These are phyloP conservation scores for Phyllosticta ampelicida DNA, from an alignment of 2,329 filamentous ascomycete species.

Conservation along the genomic window DNA sequence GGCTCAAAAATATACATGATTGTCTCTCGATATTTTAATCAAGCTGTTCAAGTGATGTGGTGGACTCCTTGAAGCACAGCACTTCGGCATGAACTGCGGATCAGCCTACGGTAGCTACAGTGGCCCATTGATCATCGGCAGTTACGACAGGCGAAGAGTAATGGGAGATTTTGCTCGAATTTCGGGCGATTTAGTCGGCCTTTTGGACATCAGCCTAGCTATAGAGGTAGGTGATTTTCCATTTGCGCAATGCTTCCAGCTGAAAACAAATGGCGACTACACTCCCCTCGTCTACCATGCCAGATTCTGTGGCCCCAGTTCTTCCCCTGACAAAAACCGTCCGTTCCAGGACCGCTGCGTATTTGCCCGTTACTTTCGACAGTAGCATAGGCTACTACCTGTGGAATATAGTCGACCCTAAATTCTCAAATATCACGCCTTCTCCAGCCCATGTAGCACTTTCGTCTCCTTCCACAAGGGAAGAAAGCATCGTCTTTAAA, in stretches of 20 bases:
- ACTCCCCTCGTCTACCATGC: constrained; percentile 10
- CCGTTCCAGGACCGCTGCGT: constrained; percentile 18
- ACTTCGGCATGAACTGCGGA: too few species aligned
- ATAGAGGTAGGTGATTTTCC: constrained; percentile 33
- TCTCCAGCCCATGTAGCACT: constrained; percentile 34
- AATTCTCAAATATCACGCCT: constrained; percentile 29
- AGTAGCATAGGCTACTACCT: constrained; percentile 16
- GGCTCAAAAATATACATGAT: too few species aligned
- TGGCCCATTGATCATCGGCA: constrained; percentile 25
- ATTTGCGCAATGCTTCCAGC: constrained; percentile 20
- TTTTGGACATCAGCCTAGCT: constrained; percentile 34
- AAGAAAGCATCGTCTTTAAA: constrained; percentile 20
- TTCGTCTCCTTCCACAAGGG: constrained; percentile 22
- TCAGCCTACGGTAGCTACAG: constrained; percentile 18
- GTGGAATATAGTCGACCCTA: constrained; percentile 19
- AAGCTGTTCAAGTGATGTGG: too few species aligned
- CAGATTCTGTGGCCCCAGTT: constrained; percentile 19
- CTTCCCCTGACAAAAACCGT: constrained; percentile 19
- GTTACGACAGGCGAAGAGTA: constrained; percentile 24
- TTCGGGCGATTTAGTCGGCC: constrained; percentile 11
- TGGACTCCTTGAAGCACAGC: too few species aligned
- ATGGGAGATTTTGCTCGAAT: constrained; percentile 20
- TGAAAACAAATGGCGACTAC: constrained; percentile 13
- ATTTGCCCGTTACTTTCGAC: constrained; percentile 20
- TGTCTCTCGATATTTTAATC: too few species aligned